Percentiles rank a stretch among this genome's conserved stretches.
phyloP scores from a whole-genome alignment of 371 early-diverging fungal genomes.

The Dichotomocladium elegans region DNA sequence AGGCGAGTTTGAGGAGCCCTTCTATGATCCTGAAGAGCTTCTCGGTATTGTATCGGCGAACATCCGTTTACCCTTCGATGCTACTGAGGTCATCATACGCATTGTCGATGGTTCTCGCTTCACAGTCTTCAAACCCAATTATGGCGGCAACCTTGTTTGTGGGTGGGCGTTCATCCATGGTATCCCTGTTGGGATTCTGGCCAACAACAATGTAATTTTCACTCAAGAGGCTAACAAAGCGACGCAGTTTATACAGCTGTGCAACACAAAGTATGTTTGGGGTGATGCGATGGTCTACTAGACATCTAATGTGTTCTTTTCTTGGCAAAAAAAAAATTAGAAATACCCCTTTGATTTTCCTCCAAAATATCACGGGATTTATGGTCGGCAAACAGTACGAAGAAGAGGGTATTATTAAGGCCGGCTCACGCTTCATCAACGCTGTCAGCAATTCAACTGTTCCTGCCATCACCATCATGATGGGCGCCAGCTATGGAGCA shows the following conservation, averaged over 20 bases:
- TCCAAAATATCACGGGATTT: slow-evolving; percentile 58
- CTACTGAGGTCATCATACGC: slow-evolving; percentile 65
- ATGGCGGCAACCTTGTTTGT: slow-evolving; percentile 63
- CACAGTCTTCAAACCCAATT: slow-evolving; percentile 63
- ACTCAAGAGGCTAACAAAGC: slow-evolving; percentile 74
- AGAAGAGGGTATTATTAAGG: slow-evolving; percentile 77
- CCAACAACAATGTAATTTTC: slow-evolving; percentile 73
- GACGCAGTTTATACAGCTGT: slow-evolving; percentile 74
- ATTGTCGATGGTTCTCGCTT: slow-evolving; percentile 68
- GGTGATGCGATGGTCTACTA: no score
- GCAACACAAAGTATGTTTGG: slow-evolving; percentile 59
- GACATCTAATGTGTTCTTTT: background rate
- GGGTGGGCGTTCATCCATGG: slow-evolving; percentile 70
- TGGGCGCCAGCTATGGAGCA: slow-evolving; percentile 77
- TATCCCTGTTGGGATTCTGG: slow-evolving; percentile 69
- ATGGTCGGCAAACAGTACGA: slow-evolving; percentile 79
- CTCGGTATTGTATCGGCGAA: slow-evolving; percentile 66
- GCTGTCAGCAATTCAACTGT: slow-evolving; percentile 72
- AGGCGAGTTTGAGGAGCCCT: slow-evolving; percentile 55
- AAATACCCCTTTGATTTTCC: slow-evolving; percentile 61
- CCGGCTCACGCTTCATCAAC: slow-evolving; percentile 73
- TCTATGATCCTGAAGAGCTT: slow-evolving; percentile 55
- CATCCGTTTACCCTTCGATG: slow-evolving; percentile 66
- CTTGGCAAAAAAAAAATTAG: slow-evolving; percentile 27
- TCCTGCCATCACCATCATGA: slow-evolving; percentile 71